Evolutionary conservation across 495 filamentous ascomycete genomes (phyloP), one percentile per base, ranked within the genome.

Genomic region (Podospora pseudoanserina): DNA sequence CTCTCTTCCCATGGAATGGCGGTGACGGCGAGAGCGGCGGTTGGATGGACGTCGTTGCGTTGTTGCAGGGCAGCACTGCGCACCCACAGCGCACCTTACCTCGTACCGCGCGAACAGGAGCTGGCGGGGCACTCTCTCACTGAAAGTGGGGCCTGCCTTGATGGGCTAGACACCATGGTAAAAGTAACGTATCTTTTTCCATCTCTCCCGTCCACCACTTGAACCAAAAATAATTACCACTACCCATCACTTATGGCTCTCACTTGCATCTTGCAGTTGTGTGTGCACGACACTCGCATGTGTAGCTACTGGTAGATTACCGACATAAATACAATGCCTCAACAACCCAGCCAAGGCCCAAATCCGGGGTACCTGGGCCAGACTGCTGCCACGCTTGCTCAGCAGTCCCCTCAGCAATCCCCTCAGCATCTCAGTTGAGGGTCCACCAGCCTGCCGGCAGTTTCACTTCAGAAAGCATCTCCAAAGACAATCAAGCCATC

Each of bases 11-110:
- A 64, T 73, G 62, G 72, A 75, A 74, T 78, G 78, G 77, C 79
- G 79, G 79, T 76, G 78, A 77, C 74, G 70, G 72, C 63, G 39
- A 66, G 70, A 70, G 28, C 60, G 66, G 63, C 67, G 64, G 60
- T 49, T 61, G 61, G 32, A 55, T 59, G 56, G 56, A 59, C 20
- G 56, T 59, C 56, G 39, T 49, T 49, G 32, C 56, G 39, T 49
- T 49, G 32, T 54, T 53, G 65, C 55, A 66, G 56, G 15, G 39
- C 39, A 49, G 39, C 39, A 49, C 15, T 49, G 39, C 39, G 39
- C 39, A 49, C 39, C 39, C 39, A 16, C 30, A 32, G 30, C 30
- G 7, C 30, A 32, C 30, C 30, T 6, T 49, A 49, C 39, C 39
- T 5, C 39, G 39, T 49, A 49, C 39, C 39, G 39, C 39, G 39